These are phyloP conservation scores for Thermoascus crustaceus DNA, from an alignment of 2,329 filamentous ascomycete species.

Conservation along the genomic window DNA sequence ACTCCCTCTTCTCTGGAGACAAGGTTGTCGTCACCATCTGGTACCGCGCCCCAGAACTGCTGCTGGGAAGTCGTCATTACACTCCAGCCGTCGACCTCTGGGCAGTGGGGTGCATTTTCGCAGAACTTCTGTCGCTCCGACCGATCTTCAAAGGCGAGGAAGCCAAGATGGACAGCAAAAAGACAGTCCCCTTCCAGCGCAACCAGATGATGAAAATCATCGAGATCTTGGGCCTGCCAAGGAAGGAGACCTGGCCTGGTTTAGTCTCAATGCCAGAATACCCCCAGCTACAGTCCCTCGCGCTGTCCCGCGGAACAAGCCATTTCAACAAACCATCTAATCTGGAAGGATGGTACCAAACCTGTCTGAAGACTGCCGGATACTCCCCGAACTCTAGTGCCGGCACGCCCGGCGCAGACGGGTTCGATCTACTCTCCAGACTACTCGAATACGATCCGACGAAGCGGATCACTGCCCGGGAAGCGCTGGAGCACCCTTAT, in stretches of 20 bases:
- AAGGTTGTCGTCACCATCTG: constrained; percentile 99
- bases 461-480: constrained; percentile 75
- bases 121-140: constrained; percentile 77
- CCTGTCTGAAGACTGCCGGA: constrained; percentile 54
- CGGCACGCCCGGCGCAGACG: constrained; percentile 61
- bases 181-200: constrained; percentile 91
- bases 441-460: constrained; percentile 89
- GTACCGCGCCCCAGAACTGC: constrained; percentile 91
- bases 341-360: constrained; percentile 75
- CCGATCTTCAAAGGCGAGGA: constrained; percentile 99
- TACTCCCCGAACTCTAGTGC: constrained; percentile 42
- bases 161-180: constrained; percentile 98
- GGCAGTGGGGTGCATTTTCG: constrained; percentile 97
- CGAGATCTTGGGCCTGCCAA: constrained; percentile 87
- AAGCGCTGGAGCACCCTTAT: constrained; percentile 85
- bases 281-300: constrained; percentile 53
- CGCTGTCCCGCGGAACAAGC: constrained; percentile 36
- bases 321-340: constrained; percentile 46
- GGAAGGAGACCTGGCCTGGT: constrained; percentile 80
- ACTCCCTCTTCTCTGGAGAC: constrained; percentile 84
- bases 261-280: constrained; percentile 83
- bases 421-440: constrained; percentile 70
- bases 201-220: constrained; percentile 99
- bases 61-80: constrained; percentile 90
- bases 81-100: constrained; percentile 95